Evolutionary conservation across 2,329 filamentous ascomycete species (phyloP), one percentile per base, ranked within the genome.

Genomic region (Conoideocrella luteorostrata): DNA sequence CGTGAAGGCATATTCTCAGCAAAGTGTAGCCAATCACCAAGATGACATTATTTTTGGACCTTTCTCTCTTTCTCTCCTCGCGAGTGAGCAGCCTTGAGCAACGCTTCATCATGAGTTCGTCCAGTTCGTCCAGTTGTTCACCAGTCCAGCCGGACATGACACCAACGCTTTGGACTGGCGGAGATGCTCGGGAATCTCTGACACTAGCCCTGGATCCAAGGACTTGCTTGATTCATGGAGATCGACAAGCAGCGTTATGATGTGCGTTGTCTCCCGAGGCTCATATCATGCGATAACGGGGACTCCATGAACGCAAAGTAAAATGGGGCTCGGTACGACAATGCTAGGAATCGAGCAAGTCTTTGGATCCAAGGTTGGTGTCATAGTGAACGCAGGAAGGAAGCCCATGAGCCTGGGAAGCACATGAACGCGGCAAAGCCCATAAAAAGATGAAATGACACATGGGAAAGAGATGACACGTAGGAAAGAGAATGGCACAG

Each of bases 201-300:
- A 67, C 3, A 63, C 64, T 5, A 91, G 65, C 0, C 67, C 60
- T 1, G 66, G 61, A 43, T 89, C 75, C 0, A 60, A 23, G 0
- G 85, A 90, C 17, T 60, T 58, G 4, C 79, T 72, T 3, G 87
- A 78, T 52, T 86, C 75, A 4, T 80, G 72, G 48, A 95, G 77
- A 0, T 86, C 82, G 13, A 86, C 75, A 5, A 96, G 74, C n/a
- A 95, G 68, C 1, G 88, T 86, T 47, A 95, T 88, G 5, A 88
- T 78, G 66, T 95, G 89, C 82, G 94, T 88, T 0, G 89, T 94
- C 67, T 95, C 13, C 89, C 89, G 3, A 95, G 67, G 2, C 90
- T 90, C 89, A 95, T 95, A 0, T 86, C 88, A 60, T 95, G 89
- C 5, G 89, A 86, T 17, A 95, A 71, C n/a, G n/a, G n/a, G n/a